Percentiles rank a stretch among this genome's conserved stretches.
Evolutionary conservation across 805 yeast genomes (phyloP).

Genomic region (Cyberlindnera samutprakarnensis): DNA sequence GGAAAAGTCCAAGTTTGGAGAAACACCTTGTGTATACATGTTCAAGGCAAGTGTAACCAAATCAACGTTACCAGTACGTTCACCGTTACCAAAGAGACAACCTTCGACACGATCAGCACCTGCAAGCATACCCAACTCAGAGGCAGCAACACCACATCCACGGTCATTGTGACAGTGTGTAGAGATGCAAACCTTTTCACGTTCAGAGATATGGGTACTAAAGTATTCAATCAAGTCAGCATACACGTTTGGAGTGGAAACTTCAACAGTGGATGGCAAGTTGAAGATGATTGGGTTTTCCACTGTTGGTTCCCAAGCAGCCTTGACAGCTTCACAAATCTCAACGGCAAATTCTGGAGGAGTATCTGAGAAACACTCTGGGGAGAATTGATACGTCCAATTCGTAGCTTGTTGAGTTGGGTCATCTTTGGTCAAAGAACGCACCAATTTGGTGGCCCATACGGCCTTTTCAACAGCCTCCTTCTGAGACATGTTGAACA

Average conservation of each 20-base stretch:
- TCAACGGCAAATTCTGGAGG: conserved; percentile 67
- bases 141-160: conserved; percentile 81
- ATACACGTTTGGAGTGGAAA: conserved; percentile 65
- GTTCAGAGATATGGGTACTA: conserved; percentile 55
- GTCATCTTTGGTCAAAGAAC: conserved; percentile 67
- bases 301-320: conserved; percentile 72
- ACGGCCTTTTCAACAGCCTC: conserved; percentile 65
- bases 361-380: conserved; percentile 72
- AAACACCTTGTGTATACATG: conserved; percentile 71
- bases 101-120: conserved; percentile 86
- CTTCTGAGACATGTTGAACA: conserved; percentile 61
- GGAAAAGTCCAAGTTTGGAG: conserved; percentile 66
- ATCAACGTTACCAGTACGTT: conserved; percentile 80
- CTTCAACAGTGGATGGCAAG: conserved; percentile 77
- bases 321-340: conserved; percentile 73
- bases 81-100: conserved; percentile 78
- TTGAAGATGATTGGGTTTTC: conserved; percentile 72
- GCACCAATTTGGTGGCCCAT: conserved; percentile 60
- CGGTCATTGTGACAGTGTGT: conserved; percentile 75
- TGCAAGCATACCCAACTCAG: conserved; percentile 70
- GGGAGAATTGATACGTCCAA: conserved; percentile 72
- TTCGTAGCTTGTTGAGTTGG: conserved; percentile 54
- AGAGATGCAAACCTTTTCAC: conserved; percentile 65
- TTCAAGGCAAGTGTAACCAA: conserved; percentile 67
- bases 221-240: conserved; percentile 80